Evolutionary conservation across 2,329 filamentous ascomycete genomes (phyloP).

Genomic region (Fusarium begoniae): DNA sequence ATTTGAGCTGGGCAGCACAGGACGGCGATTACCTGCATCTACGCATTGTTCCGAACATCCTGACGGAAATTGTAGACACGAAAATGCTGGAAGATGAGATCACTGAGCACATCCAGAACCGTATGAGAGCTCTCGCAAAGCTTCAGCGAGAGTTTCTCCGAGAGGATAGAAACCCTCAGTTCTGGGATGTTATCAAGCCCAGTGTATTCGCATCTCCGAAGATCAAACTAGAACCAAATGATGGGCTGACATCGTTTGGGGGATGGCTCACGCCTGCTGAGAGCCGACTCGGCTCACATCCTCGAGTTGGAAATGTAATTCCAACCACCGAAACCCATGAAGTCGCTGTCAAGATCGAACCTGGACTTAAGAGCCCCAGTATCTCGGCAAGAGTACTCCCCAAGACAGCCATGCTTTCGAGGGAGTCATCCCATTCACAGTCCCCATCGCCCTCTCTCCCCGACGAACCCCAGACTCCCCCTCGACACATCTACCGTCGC

Average conservation of each 20-base stretch:
- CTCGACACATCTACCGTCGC: slow-evolving; percentile 38
- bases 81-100: slow-evolving; percentile 43
- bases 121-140: slow-evolving; percentile 49
- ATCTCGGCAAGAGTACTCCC: background rate
- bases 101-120: slow-evolving; percentile 47
- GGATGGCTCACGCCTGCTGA: slow-evolving; percentile 8
- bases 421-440: background rate
- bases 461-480: slow-evolving; percentile 6
- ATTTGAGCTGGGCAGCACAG: slow-evolving; percentile 53
- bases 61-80: slow-evolving; percentile 50
- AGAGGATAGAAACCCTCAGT: slow-evolving; percentile 40
- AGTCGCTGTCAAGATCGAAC: slow-evolving; percentile 14
- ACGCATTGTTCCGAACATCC: slow-evolving; percentile 51
- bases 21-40: slow-evolving; percentile 51
- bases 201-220: slow-evolving; percentile 29
- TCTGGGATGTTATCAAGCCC: slow-evolving; percentile 46
- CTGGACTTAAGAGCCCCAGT: slow-evolving; percentile 12
- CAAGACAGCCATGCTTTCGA: background rate
- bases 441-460: background rate
- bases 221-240: slow-evolving; percentile 33
- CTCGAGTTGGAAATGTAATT: slow-evolving; percentile 21
- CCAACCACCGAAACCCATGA: background rate
- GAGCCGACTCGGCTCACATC: background rate
- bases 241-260: background rate
- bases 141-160: slow-evolving; percentile 50